Percentiles rank a stretch among this genome's conserved stretches.
Conservation (phyloP, 805 yeast genomes). For the Yarrowia divulgata region DNA sequence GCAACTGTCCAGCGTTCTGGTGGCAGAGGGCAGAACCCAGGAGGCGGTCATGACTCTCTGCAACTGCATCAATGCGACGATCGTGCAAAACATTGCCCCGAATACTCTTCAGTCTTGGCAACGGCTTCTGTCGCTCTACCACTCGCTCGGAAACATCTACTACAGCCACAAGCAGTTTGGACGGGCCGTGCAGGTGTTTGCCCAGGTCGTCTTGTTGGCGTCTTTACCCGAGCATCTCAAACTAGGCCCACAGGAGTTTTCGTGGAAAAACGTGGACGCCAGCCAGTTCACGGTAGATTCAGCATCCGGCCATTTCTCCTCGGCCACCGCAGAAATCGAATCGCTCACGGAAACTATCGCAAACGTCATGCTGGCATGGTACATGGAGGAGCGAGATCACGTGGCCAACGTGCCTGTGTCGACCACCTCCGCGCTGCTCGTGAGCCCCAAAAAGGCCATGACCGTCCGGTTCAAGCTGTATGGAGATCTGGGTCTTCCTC, state of each 20-base stretch:
- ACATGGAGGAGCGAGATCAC: slow-evolving; percentile 23
- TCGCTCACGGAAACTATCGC: slow-evolving; percentile 1
- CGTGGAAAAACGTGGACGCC: neutral
- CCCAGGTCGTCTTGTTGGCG: slow-evolving; percentile 42
- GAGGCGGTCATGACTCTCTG: slow-evolving; percentile 27
- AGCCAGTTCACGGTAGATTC: neutral
- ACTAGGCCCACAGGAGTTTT: neutral
- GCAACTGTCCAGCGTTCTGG: slow-evolving; percentile 44
- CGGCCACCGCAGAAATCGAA: neutral
- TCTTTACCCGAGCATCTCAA: neutral
- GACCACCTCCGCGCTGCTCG: neutral
- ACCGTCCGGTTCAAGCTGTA: slow-evolving; percentile 18
- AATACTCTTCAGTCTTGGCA: slow-evolving; percentile 40
- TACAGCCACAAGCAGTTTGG: slow-evolving; percentile 39
- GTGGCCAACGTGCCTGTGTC: slow-evolving; percentile 1
- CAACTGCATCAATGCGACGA: slow-evolving; percentile 4
- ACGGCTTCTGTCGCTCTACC: slow-evolving; percentile 44
- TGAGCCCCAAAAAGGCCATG: slow-evolving; percentile 33
- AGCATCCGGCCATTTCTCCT: neutral
- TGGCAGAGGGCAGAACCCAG: slow-evolving; percentile 41
- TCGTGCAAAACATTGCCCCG: slow-evolving; percentile 18
- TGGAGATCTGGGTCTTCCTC: slow-evolving; percentile 35
- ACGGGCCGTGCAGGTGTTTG: slow-evolving; percentile 43
- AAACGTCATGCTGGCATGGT: slow-evolving; percentile 24
- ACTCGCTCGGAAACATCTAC: slow-evolving; percentile 46